Evolutionary conservation across 2,329 filamentous ascomycete species (phyloP).

Genomic region (Penicillium concentricum): DNA sequence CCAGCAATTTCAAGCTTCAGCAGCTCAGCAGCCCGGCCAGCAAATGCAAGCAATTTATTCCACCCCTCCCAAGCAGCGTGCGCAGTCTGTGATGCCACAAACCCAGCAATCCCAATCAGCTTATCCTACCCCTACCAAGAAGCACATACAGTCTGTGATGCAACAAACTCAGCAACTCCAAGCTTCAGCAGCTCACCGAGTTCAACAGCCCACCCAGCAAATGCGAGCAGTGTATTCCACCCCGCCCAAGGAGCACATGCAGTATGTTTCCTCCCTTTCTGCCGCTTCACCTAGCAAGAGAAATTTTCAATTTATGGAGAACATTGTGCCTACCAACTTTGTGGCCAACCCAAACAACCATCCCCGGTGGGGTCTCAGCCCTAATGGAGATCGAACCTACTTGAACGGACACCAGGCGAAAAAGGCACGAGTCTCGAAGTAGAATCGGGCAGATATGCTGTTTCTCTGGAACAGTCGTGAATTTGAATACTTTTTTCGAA

Average conservation of each 20-base stretch:
- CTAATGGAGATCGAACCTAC: constrained; percentile 16
- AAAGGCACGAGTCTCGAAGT: background rate
- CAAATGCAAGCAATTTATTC: background rate
- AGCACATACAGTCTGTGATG: background rate
- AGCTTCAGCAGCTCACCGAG: background rate
- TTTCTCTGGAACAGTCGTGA: background rate
- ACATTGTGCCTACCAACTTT: constrained; percentile 17
- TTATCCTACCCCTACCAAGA: background rate
- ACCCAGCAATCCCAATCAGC: background rate
- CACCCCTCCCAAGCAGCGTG: background rate
- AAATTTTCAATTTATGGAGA: constrained; percentile 14
- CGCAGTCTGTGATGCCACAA: background rate
- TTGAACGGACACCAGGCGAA: constrained; percentile 19
- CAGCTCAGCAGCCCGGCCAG: background rate
- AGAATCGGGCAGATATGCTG: background rate
- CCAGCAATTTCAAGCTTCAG: background rate
- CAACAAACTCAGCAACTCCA: background rate
- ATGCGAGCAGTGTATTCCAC: background rate
- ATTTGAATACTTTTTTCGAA: background rate
- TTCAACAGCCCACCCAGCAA: background rate
- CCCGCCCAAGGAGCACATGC: background rate
- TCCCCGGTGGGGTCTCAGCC: constrained; percentile 18
- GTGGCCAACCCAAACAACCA: constrained; percentile 27
- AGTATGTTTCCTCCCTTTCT: background rate
- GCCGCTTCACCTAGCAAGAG: constrained; percentile 4